These are phyloP conservation scores for Oryza glumipatula DNA, from an alignment of 176 grass and related monocot genomes.

Conservation along the genomic window DNA sequence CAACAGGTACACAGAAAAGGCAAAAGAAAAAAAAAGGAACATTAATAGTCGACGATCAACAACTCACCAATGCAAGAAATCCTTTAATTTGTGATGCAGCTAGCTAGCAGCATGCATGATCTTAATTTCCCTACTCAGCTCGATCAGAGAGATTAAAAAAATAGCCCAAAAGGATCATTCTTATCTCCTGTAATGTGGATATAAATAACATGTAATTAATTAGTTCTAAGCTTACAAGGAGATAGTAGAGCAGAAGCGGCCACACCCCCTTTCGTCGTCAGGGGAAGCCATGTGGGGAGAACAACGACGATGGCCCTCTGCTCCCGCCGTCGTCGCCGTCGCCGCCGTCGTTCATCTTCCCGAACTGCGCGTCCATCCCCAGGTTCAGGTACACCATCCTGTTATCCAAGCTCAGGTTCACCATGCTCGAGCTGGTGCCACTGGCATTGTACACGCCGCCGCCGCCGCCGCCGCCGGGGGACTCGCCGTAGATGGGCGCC, in stretches of 20 bases:
- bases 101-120: constrained; percentile 30
- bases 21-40: neutral
- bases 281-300: constrained; percentile 82
- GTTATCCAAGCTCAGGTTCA: constrained; percentile 92
- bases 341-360: constrained; percentile 68
- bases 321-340: constrained; percentile 57
- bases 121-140: constrained; percentile 1
- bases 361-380: constrained; percentile 88
- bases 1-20: neutral
- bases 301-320: constrained; percentile 73
- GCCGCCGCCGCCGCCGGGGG: neutral
- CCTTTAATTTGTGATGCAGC: neutral
- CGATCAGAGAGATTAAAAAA: constrained; percentile 10
- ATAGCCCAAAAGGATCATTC: constrained; percentile 59
- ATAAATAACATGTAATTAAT: constrained; percentile 53
- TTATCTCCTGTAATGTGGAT: constrained; percentile 68
- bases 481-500: constrained; percentile 62
- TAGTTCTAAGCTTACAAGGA: constrained; percentile 83
- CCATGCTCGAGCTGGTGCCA: constrained; percentile 67
- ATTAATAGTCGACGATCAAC: neutral
- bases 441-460: constrained; percentile 53
- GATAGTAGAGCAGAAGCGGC: constrained; percentile 37
- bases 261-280: constrained; percentile 40
- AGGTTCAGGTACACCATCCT: constrained; percentile 98
- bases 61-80: constrained; percentile 17